phyloP scores from a whole-genome alignment of 2,329 filamentous ascomycete genomes.

The Aspergillus latus region DNA sequence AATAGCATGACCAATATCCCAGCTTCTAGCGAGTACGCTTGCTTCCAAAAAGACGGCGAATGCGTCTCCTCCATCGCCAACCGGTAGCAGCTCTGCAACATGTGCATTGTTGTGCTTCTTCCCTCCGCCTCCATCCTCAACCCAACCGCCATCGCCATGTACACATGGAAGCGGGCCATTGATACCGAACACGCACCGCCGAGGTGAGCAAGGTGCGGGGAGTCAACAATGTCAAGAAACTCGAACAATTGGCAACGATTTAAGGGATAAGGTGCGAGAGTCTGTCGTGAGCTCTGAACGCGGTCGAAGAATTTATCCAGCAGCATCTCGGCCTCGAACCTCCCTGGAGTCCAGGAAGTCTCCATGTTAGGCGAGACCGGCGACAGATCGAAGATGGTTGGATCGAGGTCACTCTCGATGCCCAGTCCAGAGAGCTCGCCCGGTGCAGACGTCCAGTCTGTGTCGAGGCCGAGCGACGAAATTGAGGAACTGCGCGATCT shows the following conservation, averaged over 20 bases:
- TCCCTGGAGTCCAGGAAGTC: not conserved
- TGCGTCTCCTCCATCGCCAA: slow-evolving; percentile 14
- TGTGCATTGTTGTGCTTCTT: not conserved
- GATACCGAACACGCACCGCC: not conserved
- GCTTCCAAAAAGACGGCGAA: slow-evolving; percentile 13
- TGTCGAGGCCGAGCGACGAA: slow-evolving; percentile 13
- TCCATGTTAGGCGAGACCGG: not conserved
- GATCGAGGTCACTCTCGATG: not conserved
- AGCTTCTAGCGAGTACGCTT: slow-evolving; percentile 10
- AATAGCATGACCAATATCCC: slow-evolving; percentile 13
- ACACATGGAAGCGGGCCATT: slow-evolving; percentile 18
- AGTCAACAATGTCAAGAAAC: slow-evolving; percentile 13
- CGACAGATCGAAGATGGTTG: not conserved
- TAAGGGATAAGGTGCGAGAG: slow-evolving; percentile 1
- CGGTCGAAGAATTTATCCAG: slow-evolving; percentile 13
- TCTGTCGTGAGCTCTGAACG: not conserved
- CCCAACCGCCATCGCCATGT: slow-evolving; percentile 19
- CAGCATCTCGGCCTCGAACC: slow-evolving; percentile 11
- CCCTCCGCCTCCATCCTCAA: slow-evolving; percentile 11
- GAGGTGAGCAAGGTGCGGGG: not conserved
- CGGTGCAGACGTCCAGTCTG: slow-evolving; percentile 1
- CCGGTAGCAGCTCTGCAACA: slow-evolving; percentile 15
- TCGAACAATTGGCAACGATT: slow-evolving; percentile 3
- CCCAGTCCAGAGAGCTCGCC: not conserved
- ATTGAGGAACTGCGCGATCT: slow-evolving; percentile 16